Base-by-base conservation (phyloP, 352 stramenopile species). In the Pythium rishiriense region DNA sequence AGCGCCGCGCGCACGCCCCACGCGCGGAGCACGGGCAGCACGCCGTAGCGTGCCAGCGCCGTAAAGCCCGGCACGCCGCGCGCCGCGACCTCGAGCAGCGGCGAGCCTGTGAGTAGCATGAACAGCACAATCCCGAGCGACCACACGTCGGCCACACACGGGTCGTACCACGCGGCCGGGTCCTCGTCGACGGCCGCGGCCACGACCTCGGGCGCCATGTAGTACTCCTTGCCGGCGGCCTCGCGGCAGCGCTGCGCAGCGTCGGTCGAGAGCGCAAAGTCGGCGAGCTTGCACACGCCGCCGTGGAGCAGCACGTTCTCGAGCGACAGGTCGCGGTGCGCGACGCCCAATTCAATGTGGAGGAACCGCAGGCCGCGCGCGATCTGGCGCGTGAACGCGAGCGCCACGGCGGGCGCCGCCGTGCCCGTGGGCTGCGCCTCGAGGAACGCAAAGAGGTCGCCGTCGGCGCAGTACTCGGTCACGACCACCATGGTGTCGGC, bases 211-310 rank as follows among this genome's bases (percentile, higher is more conserved):
- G 68, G 68, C 10, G 68, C 68, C 68, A 74, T 74, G 55, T 71
- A 74, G 47, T 70, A 49, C 33, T 54, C n/a, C 41, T 70, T 74
- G 31, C 68, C 68, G 29, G 70, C 68, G 24, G 35, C 62, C 43
- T 82, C 72, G 3, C 19, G 41, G 55, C 50, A 53, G 64, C 62
- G 33, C 26, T 46, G 33, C 2, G 64, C 51, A 2, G 70, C 55
- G 24, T 75, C 61, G 9, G 70, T 79, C 22, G 64, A 70, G 19
- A 90, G 64, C 4, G 79, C 81, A 64, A 90, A 90, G 60, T 89
- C 79, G 25, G 66, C 75, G 22, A 90, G 55, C 57, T 85, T 85
- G 65, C 51, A 76, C 12, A 62, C 9, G 8, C 43, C 54, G n/a
- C 77, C 64, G 14, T 14, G 26, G 41, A 82, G 9, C 1, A 87